Evolutionary conservation across 345 rosid genomes (phyloP), one percentile per base, ranked within the genome.

Genomic region (Barbarea vulgaris): DNA sequence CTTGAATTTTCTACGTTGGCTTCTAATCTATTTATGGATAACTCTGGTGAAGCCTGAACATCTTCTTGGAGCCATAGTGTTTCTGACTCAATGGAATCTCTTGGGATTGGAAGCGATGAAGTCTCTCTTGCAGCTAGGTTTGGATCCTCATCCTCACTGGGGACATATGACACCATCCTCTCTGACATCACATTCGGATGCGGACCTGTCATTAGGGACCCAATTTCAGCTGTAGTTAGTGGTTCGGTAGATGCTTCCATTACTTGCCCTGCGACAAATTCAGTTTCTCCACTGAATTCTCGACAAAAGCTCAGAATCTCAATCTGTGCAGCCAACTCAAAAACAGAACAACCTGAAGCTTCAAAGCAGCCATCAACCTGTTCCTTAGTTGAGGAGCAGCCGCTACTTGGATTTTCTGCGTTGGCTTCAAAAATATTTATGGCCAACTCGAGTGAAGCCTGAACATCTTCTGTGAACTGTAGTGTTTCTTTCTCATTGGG

Each of bases 181-280:
- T 82, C 87, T 75, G 73, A 78, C 69, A 78, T 67, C 33, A 66
- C 77, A 78, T 84, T 75, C 42, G 69, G 61, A 37, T 73, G 79
- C 15, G 72, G 67, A 70, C 31, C 41, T 70, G 4, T 46, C 50
- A 46, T 46, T 46, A 2, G 19, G 50, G 50, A 46, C 19, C 9
- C 1, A 0, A 1, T n/a, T n/a, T 46, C 61, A 27, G 31, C 27
- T 34, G 14, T 36, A 7, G 34, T 11, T 36, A 19, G 22, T 34
- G 28, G 53, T 47, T 55, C 28, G 1, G 46, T 3, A 64, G 56
- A 25, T 48, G 18, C 72, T 70, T 28, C 72, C 72, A 37, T 62
- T 54, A 76, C 47, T 64, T 56, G 30, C 48, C 56, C 4, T 42
- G 39, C 17, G 18, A 56, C 21, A 64, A 57, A 36, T 21, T 48